A percentile compares a stretch with the other conserved stretches of the same genome.
Conservation (phyloP, 352 stramenopile genomes). For the Globisporangium viniferum region DNA sequence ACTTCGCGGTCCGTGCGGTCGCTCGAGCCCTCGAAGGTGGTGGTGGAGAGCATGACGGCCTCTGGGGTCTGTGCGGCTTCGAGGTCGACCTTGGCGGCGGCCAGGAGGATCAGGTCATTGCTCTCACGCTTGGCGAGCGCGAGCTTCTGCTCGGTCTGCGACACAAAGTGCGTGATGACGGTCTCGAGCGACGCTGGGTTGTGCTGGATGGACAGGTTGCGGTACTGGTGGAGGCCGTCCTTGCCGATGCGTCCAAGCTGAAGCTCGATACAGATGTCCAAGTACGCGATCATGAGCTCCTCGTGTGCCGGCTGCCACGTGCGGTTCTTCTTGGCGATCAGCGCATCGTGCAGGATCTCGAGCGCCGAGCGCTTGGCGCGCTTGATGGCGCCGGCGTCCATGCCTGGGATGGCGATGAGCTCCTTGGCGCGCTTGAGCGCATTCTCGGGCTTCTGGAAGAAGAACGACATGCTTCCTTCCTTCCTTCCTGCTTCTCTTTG, state of each 20-base stretch:
- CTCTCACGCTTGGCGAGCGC: constrained; percentile 79
- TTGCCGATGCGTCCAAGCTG: constrained; percentile 94
- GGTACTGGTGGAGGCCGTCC: constrained; percentile 98
- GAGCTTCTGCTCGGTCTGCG: constrained; percentile 87
- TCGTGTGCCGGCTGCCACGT: constrained; percentile 97
- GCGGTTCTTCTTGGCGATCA: constrained; percentile 94
- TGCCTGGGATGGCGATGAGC: constrained; percentile 73
- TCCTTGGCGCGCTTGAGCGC: constrained; percentile 90
- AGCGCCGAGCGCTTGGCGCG: constrained; percentile 80
- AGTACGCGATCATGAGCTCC: constrained; percentile 95
- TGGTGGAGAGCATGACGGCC: constrained; percentile 95
- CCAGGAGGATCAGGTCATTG: constrained; percentile 82
- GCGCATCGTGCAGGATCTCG: constrained; percentile 91
- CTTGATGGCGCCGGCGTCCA: constrained; percentile 64
- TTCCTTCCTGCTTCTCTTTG: neutral
- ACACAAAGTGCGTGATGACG: constrained; percentile 92
- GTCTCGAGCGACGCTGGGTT: constrained; percentile 95
- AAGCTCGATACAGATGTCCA: constrained; percentile 96
- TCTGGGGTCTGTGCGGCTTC: constrained; percentile 94
- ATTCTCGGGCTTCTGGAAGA: constrained; percentile 91
- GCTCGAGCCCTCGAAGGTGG: constrained; percentile 93
- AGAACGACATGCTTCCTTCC: constrained; percentile 62
- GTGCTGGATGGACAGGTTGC: constrained; percentile 93
- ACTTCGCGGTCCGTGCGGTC: constrained; percentile 94
- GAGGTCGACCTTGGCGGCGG: constrained; percentile 84